Base-by-base conservation (phyloP, 2,329 filamentous ascomycete species). In the Diaporthe capsici region DNA sequence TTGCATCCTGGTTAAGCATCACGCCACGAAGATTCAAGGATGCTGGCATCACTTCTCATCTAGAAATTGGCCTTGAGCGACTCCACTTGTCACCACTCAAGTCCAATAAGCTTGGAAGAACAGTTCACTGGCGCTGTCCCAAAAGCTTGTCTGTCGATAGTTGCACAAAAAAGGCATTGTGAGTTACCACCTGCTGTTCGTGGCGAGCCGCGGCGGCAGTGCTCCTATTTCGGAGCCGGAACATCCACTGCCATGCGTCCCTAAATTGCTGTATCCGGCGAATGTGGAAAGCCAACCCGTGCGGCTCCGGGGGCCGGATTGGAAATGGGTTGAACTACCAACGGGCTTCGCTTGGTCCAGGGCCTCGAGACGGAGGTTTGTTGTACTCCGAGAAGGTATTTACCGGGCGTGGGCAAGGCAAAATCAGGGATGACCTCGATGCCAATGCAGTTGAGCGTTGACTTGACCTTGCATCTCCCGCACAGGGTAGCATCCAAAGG, bases 121-220 rank as follows among this genome's bases (percentile, higher is more conserved):
- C 44, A 8, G 37, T 37, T 2, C 13, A 8, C 13, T 65, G 15
- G 39, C 25, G 39, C n/a, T 34, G 10, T 12, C 5, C 5, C 8
- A 34, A 67, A 51, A 67, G 61, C 61, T 67, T 67, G 61, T 67
- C 61, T 49, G 61, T n/a, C 28, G 42, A 65, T 34, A 34, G 17
- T 49, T 34, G 28, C 61, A 49, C 9, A 34, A 31, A 34, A 22
- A 4, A 65, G 25, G 28, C 44, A 17, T 67, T 37, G 61, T 7
- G 15, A 49, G 10, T 51, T 67, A 51, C 61, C 61, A 51, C 61
- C 61, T 67, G 28, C 61, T 67, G 17, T 67, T 67, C 42, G 20
- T 17, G 61, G 61, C 42, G 17, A 65, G 22, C 57, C 57, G 12
- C 13, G 4, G 57, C 31, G 39, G 57, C 22, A 28, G 17, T 34